These are phyloP conservation scores for Amylostereum areolatum DNA, from an alignment of 1,284 basidiomycete genomes.

Conservation along the genomic window DNA sequence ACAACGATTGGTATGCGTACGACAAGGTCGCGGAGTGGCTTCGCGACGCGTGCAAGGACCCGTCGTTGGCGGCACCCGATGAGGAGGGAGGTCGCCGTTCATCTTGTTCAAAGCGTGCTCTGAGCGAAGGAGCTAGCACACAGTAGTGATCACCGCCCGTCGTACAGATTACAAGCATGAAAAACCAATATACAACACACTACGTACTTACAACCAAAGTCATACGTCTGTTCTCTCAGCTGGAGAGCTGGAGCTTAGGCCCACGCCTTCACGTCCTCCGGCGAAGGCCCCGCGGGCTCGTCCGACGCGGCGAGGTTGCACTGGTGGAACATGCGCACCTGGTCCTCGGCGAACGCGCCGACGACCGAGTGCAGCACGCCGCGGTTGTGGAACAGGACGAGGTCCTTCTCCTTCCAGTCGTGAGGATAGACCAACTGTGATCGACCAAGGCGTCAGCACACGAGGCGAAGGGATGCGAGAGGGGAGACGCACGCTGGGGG, in stretches of 20 bases:
- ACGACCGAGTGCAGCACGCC: slow-evolving; percentile 76
- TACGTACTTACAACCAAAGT: too few relatives aligned
- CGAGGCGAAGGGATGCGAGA: neutral
- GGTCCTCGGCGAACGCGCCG: slow-evolving; percentile 66
- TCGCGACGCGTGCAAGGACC: too few relatives aligned
- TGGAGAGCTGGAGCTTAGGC: slow-evolving; percentile 43
- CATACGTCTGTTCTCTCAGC: too few relatives aligned
- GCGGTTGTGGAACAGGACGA: slow-evolving; percentile 69
- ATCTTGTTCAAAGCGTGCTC: too few relatives aligned
- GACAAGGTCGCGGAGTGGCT: too few relatives aligned
- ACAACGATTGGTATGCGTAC: too few relatives aligned
- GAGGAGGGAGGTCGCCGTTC: too few relatives aligned
- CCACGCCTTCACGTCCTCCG: slow-evolving; percentile 57
- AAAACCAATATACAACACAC: too few relatives aligned
- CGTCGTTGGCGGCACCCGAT: too few relatives aligned
- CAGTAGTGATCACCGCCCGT: too few relatives aligned
- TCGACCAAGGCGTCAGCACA: neutral
- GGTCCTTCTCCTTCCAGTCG: slow-evolving; percentile 61
- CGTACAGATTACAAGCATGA: too few relatives aligned
- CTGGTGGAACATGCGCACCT: slow-evolving; percentile 76
- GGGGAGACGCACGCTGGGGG: slow-evolving; percentile 42
- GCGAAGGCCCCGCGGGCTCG: slow-evolving; percentile 59
- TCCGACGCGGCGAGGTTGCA: slow-evolving; percentile 77
- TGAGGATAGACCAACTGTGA: slow-evolving; percentile 54
- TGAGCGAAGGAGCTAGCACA: too few relatives aligned